Base-by-base conservation (phyloP, 768 basidiomycete species). In the Boletales sp. region DNA sequence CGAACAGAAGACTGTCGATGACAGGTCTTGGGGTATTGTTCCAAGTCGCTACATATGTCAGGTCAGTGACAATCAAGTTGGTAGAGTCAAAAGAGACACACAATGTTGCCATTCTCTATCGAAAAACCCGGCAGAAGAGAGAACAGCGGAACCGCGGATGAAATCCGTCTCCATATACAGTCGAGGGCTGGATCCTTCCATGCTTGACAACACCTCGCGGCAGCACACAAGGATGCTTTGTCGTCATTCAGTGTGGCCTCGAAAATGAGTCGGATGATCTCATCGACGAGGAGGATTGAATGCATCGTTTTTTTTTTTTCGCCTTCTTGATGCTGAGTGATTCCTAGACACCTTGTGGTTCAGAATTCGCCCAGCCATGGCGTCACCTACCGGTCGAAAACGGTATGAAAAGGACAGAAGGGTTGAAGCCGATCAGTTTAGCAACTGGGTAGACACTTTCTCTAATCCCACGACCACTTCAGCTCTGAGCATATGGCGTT, bases 121-220 rank as follows among this genome's bases (percentile, higher is more conserved):
- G 41, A 63, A 34, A 53, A 58, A 8, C 51, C 50, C 18, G 64
- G 64, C 19, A 65, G 50, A 39, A 80, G 64, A 38, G 66, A 56
- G 5, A 80, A 56, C 31, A 80, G 57, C 30, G 78, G 78, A 17
- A 54, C 54, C 14, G 74, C 60, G 19, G 74, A 77, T 24, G 68
- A 55, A 19, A 80, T 59, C 30, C 65, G 66, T 49, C 63, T 56
- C 78, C 78, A 81, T 14, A 78, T 50, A 29, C 64, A 56, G 58
- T 81, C 77, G 14, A 80, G 51, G 14, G 78, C 75, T 29, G 77
- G 78, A 30, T 74, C 72, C 40, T 65, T 72, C 77, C 78, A 81
- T 24, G 75, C 65, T 59, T 55, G 67, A 57, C 76, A 80, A 35
- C 64, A 71, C 49, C 70, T 69, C 2, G 76, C 74, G n/a, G 66